Percentiles rank a stretch among this genome's conserved stretches.
phyloP scores from a whole-genome alignment of 2,329 filamentous ascomycete genomes.

The Dothideomycetidae sp. region DNA sequence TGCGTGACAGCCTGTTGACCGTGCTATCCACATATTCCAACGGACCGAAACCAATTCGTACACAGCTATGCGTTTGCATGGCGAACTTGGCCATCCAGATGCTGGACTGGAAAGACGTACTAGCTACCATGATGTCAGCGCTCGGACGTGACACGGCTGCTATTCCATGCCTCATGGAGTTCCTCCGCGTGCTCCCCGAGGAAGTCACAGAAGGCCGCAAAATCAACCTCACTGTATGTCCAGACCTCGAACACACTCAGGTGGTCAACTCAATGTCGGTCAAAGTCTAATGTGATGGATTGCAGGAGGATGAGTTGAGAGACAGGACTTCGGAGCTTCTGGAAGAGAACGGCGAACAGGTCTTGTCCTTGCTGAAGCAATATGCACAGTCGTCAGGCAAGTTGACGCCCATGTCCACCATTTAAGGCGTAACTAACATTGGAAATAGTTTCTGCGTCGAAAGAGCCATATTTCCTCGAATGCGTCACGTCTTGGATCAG shows the following conservation, averaged over 20 bases:
- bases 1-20: slow-evolving; percentile 71
- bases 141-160: slow-evolving; percentile 64
- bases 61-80: slow-evolving; percentile 88
- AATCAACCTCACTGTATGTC: slow-evolving; percentile 96
- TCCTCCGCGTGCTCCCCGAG: slow-evolving; percentile 90
- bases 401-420: slow-evolving; percentile 21
- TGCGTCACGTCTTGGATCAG: slow-evolving; percentile 95
- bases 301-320: slow-evolving; percentile 85
- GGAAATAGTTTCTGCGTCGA: slow-evolving; percentile 52
- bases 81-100: slow-evolving; percentile 94
- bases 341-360: slow-evolving; percentile 77
- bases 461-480: slow-evolving; percentile 81
- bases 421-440: slow-evolving; percentile 15
- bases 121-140: slow-evolving; percentile 64
- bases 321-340: slow-evolving; percentile 77
- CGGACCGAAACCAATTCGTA: slow-evolving; percentile 62
- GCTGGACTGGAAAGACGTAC: slow-evolving; percentile 86
- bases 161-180: slow-evolving; percentile 82
- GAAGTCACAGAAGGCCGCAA: slow-evolving; percentile 99
- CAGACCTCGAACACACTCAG: slow-evolving; percentile 30
- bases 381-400: slow-evolving; percentile 85
- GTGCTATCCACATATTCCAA: slow-evolving; percentile 69
- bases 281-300: slow-evolving; percentile 27
- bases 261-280: slow-evolving; percentile 16
- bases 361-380: slow-evolving; percentile 72